phyloP scores from a whole-genome alignment of 129 eudicot genomes.

The Helianthus tuberosus region DNA sequence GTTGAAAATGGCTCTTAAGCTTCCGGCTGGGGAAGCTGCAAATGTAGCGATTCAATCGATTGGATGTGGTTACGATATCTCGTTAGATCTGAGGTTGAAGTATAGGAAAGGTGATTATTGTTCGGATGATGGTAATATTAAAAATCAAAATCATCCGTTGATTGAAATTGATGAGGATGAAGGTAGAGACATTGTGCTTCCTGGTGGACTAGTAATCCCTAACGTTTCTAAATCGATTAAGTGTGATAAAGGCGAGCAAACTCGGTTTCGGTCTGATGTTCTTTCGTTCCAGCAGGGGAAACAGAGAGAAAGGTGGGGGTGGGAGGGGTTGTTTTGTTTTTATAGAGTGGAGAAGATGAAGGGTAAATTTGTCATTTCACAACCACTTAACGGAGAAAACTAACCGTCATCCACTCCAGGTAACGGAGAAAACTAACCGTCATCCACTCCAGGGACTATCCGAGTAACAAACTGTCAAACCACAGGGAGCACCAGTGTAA shows the following conservation, averaged over 20 bases:
- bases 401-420: too few relatives aligned
- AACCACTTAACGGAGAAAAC: too few relatives aligned
- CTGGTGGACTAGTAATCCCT: constrained; percentile 68
- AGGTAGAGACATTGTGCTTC: constrained; percentile 84
- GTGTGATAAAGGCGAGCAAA: constrained; percentile 89
- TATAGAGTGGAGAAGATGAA: too few relatives aligned
- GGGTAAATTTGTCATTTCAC: too few relatives aligned
- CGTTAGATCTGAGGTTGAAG: constrained; percentile 87
- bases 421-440: too few relatives aligned
- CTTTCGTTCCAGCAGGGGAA: constrained; percentile 94
- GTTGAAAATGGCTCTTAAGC: constrained; percentile 71
- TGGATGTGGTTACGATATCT: constrained; percentile 88
- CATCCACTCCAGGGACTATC: too few relatives aligned
- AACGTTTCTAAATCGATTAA: constrained; percentile 71
- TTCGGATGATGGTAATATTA: constrained; percentile 8
- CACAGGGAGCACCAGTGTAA: too few relatives aligned
- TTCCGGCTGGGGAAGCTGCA: constrained; percentile 81
- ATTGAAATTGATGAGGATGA: constrained; percentile 77
- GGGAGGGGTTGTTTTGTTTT: too few relatives aligned
- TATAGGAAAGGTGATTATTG: constrained; percentile 69
- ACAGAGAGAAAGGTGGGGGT: too few relatives aligned
- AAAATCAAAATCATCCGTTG: constrained; percentile 39
- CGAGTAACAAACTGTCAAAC: too few relatives aligned
- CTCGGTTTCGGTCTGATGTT: constrained; percentile 90
- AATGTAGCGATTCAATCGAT: constrained; percentile 81